Evolutionary conservation across 306 rosid genomes (phyloP).

Genomic region (Ammopiptanthus mongolicus): DNA sequence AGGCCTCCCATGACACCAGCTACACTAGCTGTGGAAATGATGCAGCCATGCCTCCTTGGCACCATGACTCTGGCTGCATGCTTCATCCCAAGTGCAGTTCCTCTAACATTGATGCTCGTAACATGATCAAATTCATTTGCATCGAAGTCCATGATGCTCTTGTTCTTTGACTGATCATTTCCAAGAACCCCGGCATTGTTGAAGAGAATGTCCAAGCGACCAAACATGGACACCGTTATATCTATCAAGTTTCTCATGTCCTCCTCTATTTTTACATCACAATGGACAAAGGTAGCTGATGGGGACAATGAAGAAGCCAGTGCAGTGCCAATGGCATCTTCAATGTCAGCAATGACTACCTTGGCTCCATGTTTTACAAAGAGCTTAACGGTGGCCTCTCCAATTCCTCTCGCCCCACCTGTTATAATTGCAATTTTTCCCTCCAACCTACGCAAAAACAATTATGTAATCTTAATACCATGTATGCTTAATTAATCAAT

Average conservation of each 20-base stretch:
- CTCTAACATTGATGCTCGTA: not conserved
- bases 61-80: constrained; percentile 21
- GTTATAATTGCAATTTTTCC: constrained; percentile 20
- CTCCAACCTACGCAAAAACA: not conserved
- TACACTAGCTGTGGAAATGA: constrained; percentile 11
- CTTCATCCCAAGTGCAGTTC: constrained; percentile 23
- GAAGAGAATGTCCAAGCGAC: constrained; percentile 1
- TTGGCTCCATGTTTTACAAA: constrained; percentile 14
- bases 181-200: constrained; percentile 27
- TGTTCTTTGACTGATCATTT: constrained; percentile 2
- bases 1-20: constrained; percentile 14
- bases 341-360: constrained; percentile 19
- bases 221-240: not conserved
- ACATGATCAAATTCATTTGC: constrained; percentile 2
- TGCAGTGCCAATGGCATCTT: not conserved
- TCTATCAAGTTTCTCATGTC: not conserved
- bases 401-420: constrained; percentile 23
- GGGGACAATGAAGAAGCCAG: constrained; percentile 4
- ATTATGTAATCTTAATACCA: not conserved
- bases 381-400: constrained; percentile 10
- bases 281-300: constrained; percentile 1
- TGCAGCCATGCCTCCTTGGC: constrained; percentile 10
- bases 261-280: constrained; percentile 2
- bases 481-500: not conserved
- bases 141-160: constrained; percentile 4